Base-by-base conservation (phyloP, 1,284 basidiomycete genomes). In the Xerocomus nothofagi region DNA sequence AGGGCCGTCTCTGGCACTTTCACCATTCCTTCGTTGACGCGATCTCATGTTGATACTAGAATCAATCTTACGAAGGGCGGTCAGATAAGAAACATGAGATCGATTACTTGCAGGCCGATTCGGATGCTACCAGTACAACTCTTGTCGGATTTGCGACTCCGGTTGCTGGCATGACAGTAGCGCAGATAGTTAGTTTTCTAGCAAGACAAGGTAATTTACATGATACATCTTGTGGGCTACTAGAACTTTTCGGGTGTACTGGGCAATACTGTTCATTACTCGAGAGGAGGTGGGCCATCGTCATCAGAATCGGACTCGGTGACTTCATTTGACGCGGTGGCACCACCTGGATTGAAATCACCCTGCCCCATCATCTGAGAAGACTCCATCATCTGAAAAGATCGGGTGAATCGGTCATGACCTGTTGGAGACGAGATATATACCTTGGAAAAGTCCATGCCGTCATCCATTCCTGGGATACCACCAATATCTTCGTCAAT, bases 211-310 rank as follows among this genome's bases (percentile, higher is more conserved):
- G 34, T 47, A 46, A 37, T 65, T 43, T 62, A 62, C 59, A 62
- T 39, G 44, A 38, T 43, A 43, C 47, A 51, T 30, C 27, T 49
- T 34, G 39, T 49, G 27, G 34, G 31, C 30, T 46, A 43, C 34
- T 21, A 10, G 23, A 21, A 43, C 40, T 39, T 41, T 57, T 9
- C 20, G 29, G 30, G 21, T 20, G 9, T 21, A 17, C 20, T 15
- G 31, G 20, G 17, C 23, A 27, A 30, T 21, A 20, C n/a, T 14
- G 18, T 51, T 31, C n/a, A 17, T 41, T 48, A 61, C 39, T 91
- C 88, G 39, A 91, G 81, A 57, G 88, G 84, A 52, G 88, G 88
- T 50, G 86, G 87, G 47, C 81, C 87, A 31, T 81, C 85, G 39
- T 84, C 84, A 46, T 80, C 82, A 14, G 70, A 75, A 45, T 82